Evolutionary conservation across 2,329 filamentous ascomycete genomes (phyloP).

Genomic region (Thelonectria blattea): DNA sequence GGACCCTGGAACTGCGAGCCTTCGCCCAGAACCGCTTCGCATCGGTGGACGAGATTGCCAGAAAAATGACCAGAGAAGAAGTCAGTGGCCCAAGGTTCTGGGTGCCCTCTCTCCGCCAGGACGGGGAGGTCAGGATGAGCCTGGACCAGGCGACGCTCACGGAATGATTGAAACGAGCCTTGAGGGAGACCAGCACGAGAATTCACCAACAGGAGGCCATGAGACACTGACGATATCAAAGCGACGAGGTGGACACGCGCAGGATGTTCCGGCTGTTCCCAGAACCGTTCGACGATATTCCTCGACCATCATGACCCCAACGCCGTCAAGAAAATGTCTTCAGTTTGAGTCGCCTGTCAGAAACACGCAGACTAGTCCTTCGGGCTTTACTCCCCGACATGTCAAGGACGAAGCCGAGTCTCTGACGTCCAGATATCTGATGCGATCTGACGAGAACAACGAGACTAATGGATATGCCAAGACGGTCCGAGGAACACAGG

Average conservation of each 20-base stretch:
- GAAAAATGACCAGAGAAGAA: constrained; percentile 10
- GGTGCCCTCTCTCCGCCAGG: constrained; percentile 10
- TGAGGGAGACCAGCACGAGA: not conserved
- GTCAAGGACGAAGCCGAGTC: not conserved
- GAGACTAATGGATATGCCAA: not conserved
- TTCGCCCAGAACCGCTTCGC: constrained; percentile 37
- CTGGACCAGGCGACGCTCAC: not conserved
- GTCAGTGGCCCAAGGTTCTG: constrained; percentile 25
- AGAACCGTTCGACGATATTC: constrained; percentile 21
- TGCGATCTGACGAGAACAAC: constrained; percentile 17
- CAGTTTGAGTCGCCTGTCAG: constrained; percentile 23
- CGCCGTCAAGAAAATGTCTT: constrained; percentile 19
- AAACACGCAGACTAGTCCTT: constrained; percentile 20
- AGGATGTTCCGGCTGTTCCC: constrained; percentile 3
- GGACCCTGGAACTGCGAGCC: constrained; percentile 25
- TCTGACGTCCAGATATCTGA: constrained; percentile 15
- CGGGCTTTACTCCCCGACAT: constrained; percentile 33
- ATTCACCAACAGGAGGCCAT: not conserved
- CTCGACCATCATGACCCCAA: constrained; percentile 32
- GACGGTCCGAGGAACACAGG: not conserved
- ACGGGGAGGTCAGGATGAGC: not conserved
- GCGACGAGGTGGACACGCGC: constrained; percentile 3
- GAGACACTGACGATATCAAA: constrained; percentile 9
- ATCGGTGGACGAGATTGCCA: constrained; percentile 23
- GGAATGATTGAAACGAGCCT: not conserved